phyloP scores from a whole-genome alignment of 768 basidiomycete species.

The Lentinula sp. region DNA sequence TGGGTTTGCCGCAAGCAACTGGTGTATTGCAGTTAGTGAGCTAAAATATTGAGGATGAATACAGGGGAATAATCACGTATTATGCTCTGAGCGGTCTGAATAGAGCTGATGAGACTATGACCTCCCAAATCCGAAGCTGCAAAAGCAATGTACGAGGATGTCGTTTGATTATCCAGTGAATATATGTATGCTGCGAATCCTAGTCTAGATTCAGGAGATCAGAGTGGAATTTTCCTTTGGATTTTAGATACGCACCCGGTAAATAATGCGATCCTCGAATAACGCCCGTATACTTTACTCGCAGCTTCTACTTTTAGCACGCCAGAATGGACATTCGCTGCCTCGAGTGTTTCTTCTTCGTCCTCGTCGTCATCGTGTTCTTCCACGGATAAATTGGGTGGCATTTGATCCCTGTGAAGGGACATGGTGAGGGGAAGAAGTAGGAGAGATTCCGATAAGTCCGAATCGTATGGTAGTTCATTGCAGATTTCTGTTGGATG shows the following conservation, averaged over 20 bases:
- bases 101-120: constrained; percentile 51
- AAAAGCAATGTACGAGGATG: constrained; percentile 55
- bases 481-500: not conserved
- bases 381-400: not conserved
- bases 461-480: not conserved
- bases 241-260: constrained; percentile 35
- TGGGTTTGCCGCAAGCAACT: constrained; percentile 52
- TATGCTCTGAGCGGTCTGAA: constrained; percentile 47
- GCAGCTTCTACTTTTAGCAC: constrained; percentile 46
- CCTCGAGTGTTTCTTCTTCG: not conserved
- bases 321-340: constrained; percentile 27
- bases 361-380: not conserved
- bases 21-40: not conserved
- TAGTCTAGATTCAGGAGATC: constrained; percentile 26
- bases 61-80: constrained; percentile 34
- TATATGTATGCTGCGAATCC: constrained; percentile 73
- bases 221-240: not conserved
- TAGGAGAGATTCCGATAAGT: not conserved
- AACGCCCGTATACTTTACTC: constrained; percentile 44
- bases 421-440: not conserved
- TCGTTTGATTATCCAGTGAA: constrained; percentile 67
- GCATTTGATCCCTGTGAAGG: not conserved
- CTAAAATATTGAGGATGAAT: not conserved
- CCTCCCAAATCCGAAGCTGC: constrained; percentile 48
- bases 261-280: constrained; percentile 56